Conservation (phyloP, 805 yeast genomes). For the Sugiyamaella qingdaonensis region DNA sequence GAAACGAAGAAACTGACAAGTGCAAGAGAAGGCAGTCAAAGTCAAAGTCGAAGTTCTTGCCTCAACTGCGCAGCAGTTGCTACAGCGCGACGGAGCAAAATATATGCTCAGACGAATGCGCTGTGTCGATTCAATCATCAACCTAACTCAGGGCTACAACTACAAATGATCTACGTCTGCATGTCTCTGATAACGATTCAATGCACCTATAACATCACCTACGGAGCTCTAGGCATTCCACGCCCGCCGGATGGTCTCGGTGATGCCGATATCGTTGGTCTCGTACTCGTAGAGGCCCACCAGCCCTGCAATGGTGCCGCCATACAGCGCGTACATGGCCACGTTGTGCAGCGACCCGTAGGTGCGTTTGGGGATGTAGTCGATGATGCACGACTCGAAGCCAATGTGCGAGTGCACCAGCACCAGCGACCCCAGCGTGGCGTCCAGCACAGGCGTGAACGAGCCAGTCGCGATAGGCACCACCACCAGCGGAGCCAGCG, state of each 20-base stretch:
- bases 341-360: constrained; percentile 72
- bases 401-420: constrained; percentile 83
- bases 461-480: constrained; percentile 76
- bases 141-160: not conserved
- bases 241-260: constrained; percentile 55
- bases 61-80: too few species aligned
- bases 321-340: constrained; percentile 62
- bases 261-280: constrained; percentile 74
- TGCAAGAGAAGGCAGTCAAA: too few species aligned
- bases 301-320: constrained; percentile 66
- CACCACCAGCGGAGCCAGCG: constrained; percentile 71
- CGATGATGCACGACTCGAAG: constrained; percentile 84
- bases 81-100: too few species aligned
- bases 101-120: too few species aligned
- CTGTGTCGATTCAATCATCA: too few species aligned
- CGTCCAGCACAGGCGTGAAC: constrained; percentile 65
- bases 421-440: constrained; percentile 59
- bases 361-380: constrained; percentile 83
- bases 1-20: too few species aligned
- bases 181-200: not conserved
- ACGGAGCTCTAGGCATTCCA: constrained; percentile 49
- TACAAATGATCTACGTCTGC: not conserved
- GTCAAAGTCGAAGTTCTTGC: too few species aligned
- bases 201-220: not conserved
- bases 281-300: constrained; percentile 76